Conservation (phyloP, 2,329 filamentous ascomycete genomes). For the Dactylellina drechsleri region DNA sequence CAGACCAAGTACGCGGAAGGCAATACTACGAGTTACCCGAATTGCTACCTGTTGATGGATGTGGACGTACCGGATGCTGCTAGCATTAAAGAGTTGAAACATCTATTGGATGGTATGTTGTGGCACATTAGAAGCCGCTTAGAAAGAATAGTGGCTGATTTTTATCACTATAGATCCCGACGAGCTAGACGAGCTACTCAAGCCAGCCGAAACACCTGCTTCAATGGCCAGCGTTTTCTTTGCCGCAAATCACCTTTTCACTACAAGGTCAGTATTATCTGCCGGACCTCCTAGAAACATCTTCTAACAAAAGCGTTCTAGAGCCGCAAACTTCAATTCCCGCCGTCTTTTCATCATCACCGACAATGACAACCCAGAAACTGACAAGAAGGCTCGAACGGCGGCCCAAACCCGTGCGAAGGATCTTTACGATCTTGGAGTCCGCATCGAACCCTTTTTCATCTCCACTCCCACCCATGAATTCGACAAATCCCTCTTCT, state of each 20-base stretch:
- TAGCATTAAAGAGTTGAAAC: conserved; percentile 82
- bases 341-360: conserved; percentile 94
- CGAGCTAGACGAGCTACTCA: conserved; percentile 74
- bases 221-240: conserved; percentile 91
- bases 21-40: conserved; percentile 75
- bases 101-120: conserved; percentile 71
- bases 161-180: conserved; percentile 69
- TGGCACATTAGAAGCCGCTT: background rate
- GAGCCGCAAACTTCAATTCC: conserved; percentile 89
- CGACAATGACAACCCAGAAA: conserved; percentile 88
- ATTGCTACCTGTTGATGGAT: conserved; percentile 91
- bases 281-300: background rate
- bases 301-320: conserved; percentile 21
- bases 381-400: conserved; percentile 76
- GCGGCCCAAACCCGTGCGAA: conserved; percentile 87
- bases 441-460: conserved; percentile 91
- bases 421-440: conserved; percentile 92
- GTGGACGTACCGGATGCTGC: conserved; percentile 86
- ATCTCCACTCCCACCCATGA: conserved; percentile 75
- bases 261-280: conserved; percentile 71
- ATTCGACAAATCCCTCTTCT: conserved; percentile 88
- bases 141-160: too few relatives aligned
- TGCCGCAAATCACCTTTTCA: conserved; percentile 95
- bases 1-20: conserved; percentile 80
- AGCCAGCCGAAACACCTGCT: conserved; percentile 74